Conservation (phyloP, 2,329 filamentous ascomycete species). For the Fusarium irregulare region DNA sequence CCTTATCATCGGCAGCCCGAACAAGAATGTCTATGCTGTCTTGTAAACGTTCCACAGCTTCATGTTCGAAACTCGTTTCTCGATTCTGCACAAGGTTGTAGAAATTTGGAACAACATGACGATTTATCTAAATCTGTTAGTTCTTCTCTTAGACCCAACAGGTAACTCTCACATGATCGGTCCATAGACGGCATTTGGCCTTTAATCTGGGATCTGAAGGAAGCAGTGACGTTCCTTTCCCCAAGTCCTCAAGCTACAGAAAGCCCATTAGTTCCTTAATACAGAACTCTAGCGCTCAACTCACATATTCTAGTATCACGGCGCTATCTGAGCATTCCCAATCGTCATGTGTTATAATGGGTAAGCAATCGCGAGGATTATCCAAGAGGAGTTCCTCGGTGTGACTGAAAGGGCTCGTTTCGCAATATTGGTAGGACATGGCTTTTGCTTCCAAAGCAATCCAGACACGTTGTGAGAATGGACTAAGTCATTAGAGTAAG, state of each 20-base stretch:
- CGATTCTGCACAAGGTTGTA: constrained; percentile 77
- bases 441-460: constrained; percentile 85
- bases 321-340: constrained; percentile 87
- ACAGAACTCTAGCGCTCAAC: constrained; percentile 41
- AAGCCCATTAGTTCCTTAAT: not conserved
- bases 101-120: constrained; percentile 79
- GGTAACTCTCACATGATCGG: constrained; percentile 71
- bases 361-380: constrained; percentile 80
- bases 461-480: constrained; percentile 90
- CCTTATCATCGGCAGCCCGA: constrained; percentile 61
- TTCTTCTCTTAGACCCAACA: not conserved
- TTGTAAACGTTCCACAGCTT: constrained; percentile 70
- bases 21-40: constrained; percentile 67
- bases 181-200: constrained; percentile 82
- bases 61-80: constrained; percentile 67
- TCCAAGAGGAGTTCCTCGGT: constrained; percentile 72
- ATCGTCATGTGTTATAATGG: constrained; percentile 79
- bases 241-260: constrained; percentile 76
- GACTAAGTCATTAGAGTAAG: constrained; percentile 58
- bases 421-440: constrained; percentile 85
- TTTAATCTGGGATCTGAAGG: constrained; percentile 73
- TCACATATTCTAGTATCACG: constrained; percentile 86
- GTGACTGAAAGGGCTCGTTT: constrained; percentile 83
- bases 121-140: constrained; percentile 69
- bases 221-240: constrained; percentile 68